phyloP scores from a whole-genome alignment of 208 protist genomes.

The Wallacemonas sp. region DNA sequence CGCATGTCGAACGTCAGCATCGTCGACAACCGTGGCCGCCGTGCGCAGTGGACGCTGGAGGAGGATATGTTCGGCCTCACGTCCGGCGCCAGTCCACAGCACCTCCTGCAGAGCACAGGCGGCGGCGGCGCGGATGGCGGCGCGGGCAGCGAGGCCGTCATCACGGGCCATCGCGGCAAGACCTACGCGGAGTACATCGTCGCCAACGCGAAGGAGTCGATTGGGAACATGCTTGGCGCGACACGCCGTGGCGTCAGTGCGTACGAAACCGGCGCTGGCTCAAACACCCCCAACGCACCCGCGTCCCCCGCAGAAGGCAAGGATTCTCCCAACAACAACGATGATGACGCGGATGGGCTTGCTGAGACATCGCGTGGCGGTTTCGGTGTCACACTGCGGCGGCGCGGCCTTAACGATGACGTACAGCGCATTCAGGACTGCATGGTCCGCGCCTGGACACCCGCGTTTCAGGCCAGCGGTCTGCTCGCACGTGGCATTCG shows the following conservation, averaged over 20 bases:
- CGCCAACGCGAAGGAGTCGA: constrained; percentile 19
- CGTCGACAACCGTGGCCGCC: constrained; percentile 52
- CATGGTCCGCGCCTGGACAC: constrained; percentile 76
- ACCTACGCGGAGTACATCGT: constrained; percentile 48
- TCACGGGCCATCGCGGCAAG: constrained; percentile 50
- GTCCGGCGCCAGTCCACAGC: constrained; percentile 3
- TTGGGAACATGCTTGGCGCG: constrained; percentile 13
- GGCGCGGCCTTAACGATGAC: constrained; percentile 40
- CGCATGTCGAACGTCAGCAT: constrained; percentile 51
- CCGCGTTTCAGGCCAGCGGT: constrained; percentile 80
- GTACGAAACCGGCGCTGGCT: neutral
- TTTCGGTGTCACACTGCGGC: constrained; percentile 1
- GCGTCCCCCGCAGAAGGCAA: constrained; percentile 6
- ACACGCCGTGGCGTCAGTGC: constrained; percentile 6
- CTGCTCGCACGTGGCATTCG: constrained; percentile 83
- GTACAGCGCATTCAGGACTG: constrained; percentile 83
- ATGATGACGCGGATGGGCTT: neutral
- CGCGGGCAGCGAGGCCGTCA: constrained; percentile 24
- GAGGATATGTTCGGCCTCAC: constrained; percentile 44
- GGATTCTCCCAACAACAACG: neutral
- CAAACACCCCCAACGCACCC: neutral
- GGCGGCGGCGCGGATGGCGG: constrained; percentile 3
- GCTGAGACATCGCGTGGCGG: neutral
- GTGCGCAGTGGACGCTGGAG: constrained; percentile 42
- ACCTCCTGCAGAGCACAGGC: neutral